Evolutionary conservation across 1,284 basidiomycete species (phyloP).

Genomic region (Ustilago tritici): DNA sequence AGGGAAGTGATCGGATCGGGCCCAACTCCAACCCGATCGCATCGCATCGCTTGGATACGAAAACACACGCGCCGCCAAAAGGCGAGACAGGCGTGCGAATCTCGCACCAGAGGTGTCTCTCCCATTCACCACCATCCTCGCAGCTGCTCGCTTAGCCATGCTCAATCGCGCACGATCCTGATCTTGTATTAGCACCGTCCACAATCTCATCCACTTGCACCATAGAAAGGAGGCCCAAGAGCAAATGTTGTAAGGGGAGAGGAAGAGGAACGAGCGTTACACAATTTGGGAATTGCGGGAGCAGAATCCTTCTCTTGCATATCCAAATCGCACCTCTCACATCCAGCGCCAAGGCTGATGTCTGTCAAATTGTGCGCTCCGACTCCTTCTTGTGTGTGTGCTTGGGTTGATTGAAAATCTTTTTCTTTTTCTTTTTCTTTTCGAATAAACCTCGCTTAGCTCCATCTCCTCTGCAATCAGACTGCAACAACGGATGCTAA

Average conservation of each 20-base stretch:
- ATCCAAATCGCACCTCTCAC: neutral
- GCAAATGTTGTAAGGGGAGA: no score
- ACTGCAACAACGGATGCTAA: neutral
- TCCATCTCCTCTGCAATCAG: no score
- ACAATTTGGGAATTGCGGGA: neutral
- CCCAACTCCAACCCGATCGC: neutral
- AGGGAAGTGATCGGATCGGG: neutral
- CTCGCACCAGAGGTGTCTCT: no score
- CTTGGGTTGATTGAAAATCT: neutral
- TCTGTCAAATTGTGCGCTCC: slow-evolving; percentile 3
- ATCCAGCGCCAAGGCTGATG: no score
- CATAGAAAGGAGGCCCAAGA: no score
- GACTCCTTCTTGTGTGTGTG: neutral
- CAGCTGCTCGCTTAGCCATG: no score
- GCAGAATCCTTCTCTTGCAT: slow-evolving; percentile 26
- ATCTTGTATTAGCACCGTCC: no score
- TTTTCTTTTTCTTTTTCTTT: no score
- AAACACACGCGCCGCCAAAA: neutral
- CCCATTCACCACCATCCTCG: no score
- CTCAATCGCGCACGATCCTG: no score
- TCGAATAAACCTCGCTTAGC: neutral
- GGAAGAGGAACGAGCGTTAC: no score
- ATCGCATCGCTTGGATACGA: neutral
- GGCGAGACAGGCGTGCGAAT: neutral
- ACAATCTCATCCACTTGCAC: no score